Conservation (phyloP, 2,329 filamentous ascomycete species). For the Fusarium xylarioides region DNA sequence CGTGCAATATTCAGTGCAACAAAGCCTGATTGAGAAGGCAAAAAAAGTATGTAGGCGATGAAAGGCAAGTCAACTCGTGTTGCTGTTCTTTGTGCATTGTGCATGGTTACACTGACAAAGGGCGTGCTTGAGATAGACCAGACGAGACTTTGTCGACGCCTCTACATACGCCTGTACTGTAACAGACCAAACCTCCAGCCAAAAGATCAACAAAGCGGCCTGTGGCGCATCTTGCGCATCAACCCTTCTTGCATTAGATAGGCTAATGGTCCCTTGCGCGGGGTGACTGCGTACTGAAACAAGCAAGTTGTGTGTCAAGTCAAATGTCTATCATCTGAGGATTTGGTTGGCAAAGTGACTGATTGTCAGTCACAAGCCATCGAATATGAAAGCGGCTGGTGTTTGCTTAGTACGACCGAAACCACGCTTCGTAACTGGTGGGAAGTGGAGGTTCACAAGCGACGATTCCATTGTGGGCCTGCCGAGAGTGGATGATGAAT, state of each 20-base stretch:
- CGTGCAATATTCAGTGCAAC: slow-evolving; percentile 4
- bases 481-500: slow-evolving; percentile 21
- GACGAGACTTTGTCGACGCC: slow-evolving; percentile 12
- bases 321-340: slow-evolving; percentile 25
- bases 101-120: slow-evolving; percentile 26
- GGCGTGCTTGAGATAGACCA: slow-evolving; percentile 24
- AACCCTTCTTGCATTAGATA: slow-evolving; percentile 30
- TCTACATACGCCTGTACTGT: background rate
- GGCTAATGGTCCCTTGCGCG: slow-evolving; percentile 7
- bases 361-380: slow-evolving; percentile 36
- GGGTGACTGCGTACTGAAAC: slow-evolving; percentile 26
- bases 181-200: background rate
- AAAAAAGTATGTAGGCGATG: slow-evolving; percentile 12
- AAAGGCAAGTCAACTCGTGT: slow-evolving; percentile 14
- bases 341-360: slow-evolving; percentile 34
- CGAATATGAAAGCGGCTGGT: slow-evolving; percentile 24
- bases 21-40: background rate
- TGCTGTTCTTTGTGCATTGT: slow-evolving; percentile 9
- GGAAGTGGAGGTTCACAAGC: slow-evolving; percentile 1
- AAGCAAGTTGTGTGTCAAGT: slow-evolving; percentile 23
- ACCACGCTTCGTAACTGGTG: slow-evolving; percentile 19
- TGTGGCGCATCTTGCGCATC: slow-evolving; percentile 18
- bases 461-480: slow-evolving; percentile 21
- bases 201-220: slow-evolving; percentile 28
- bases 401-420: slow-evolving; percentile 16